Evolutionary conservation across 768 basidiomycete genomes (phyloP).

Genomic region (Termitomyces sp.): DNA sequence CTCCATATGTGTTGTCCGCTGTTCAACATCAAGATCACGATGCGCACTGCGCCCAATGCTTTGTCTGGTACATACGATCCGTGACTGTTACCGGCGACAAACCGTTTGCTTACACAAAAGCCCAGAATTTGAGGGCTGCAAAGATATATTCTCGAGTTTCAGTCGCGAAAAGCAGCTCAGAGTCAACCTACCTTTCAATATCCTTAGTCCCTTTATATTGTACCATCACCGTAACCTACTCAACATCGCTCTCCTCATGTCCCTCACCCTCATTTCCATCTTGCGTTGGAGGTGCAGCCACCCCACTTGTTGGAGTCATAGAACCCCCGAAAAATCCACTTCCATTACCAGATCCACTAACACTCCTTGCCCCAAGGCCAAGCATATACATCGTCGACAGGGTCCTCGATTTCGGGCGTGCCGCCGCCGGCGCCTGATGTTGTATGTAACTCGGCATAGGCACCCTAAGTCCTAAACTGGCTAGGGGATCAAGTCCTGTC

Average conservation of each 20-base stretch:
- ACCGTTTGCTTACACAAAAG: too few species aligned
- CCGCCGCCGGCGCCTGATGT: constrained; percentile 5
- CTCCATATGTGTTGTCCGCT: too few species aligned
- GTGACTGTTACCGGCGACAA: too few species aligned
- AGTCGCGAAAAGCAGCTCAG: too few species aligned
- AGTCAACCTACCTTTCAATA: too few species aligned
- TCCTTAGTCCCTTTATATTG: too few species aligned
- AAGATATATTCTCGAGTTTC: too few species aligned
- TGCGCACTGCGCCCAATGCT: too few species aligned
- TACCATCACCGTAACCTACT: neutral
- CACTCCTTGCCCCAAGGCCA: constrained; percentile 43
- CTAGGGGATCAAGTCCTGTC: constrained; percentile 32
- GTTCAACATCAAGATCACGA: too few species aligned
- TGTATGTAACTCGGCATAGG: constrained; percentile 47
- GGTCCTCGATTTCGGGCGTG: constrained; percentile 35
- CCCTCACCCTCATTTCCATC: neutral
- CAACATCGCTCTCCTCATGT: neutral
- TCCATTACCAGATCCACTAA: constrained; percentile 8
- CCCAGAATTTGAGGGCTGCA: too few species aligned
- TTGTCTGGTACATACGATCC: too few species aligned
- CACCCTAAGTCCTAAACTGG: constrained; percentile 44
- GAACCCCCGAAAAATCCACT: constrained; percentile 4
- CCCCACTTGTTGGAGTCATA: neutral
- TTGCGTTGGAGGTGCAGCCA: neutral
- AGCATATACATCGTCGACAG: constrained; percentile 61